Conservation (phyloP, 2,329 filamentous ascomycete genomes). For the Tolypocladium ophioglossoides region DNA sequence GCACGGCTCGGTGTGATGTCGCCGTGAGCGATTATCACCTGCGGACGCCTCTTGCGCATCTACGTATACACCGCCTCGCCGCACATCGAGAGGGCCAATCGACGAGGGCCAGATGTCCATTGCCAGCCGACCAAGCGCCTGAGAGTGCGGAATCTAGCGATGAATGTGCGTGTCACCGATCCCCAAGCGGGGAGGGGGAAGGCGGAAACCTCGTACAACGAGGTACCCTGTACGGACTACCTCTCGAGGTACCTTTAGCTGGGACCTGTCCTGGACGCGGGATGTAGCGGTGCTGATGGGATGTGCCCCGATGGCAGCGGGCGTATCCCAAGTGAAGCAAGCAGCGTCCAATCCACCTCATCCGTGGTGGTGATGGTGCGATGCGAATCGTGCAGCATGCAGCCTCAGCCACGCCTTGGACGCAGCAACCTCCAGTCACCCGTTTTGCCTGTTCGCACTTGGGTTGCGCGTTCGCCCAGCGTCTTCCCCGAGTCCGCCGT, state of each 20-base stretch:
- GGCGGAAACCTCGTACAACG: not conserved
- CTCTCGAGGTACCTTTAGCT: not conserved
- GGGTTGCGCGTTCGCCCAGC: not conserved
- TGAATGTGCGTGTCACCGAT: not conserved
- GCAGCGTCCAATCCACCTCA: not conserved
- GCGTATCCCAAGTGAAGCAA: not conserved
- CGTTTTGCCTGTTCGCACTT: not conserved
- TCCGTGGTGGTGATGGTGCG: not conserved
- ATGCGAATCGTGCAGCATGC: slow-evolving; percentile 1
- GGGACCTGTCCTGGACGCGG: not conserved
- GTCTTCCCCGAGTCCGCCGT: not conserved
- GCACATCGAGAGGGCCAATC: not conserved
- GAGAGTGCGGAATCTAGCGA: not conserved
- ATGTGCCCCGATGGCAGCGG: no score
- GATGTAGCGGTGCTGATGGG: no score
- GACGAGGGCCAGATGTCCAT: not conserved
- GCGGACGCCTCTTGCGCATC: not conserved
- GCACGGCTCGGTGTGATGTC: not conserved
- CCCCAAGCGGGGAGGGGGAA: not conserved
- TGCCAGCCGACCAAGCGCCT: not conserved
- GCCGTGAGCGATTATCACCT: not conserved
- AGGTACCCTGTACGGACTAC: not conserved
- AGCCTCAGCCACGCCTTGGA: not conserved
- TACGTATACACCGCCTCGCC: not conserved
- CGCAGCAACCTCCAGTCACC: not conserved